Evolutionary conservation across 176 grass and related monocot species (phyloP).

Genomic region (Ananas comosus): DNA sequence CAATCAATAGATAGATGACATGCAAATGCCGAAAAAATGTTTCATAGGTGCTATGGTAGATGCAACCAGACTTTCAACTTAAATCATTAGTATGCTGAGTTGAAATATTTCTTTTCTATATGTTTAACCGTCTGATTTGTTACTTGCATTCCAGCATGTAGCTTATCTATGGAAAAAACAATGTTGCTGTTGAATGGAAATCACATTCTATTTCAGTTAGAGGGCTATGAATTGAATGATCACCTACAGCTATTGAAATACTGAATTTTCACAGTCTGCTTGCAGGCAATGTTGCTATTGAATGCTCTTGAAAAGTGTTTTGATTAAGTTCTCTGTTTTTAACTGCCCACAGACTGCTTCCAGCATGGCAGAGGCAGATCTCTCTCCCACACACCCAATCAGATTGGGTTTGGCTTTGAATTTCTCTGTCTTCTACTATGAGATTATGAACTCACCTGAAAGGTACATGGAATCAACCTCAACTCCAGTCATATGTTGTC

Average conservation of each 20-base stretch:
- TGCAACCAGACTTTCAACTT: too few relatives aligned
- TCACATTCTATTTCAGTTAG: too few relatives aligned
- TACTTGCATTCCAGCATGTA: too few relatives aligned
- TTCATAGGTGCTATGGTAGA: background rate
- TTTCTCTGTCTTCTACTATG: constrained; percentile 59
- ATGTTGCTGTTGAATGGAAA: too few relatives aligned
- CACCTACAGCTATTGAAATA: too few relatives aligned
- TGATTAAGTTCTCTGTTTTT: background rate
- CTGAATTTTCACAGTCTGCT: too few relatives aligned
- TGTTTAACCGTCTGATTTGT: too few relatives aligned
- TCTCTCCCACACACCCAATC: constrained; percentile 49
- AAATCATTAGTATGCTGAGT: too few relatives aligned
- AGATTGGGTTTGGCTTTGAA: constrained; percentile 53
- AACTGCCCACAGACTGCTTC: constrained; percentile 29
- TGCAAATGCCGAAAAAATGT: background rate
- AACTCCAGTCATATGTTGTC: background rate
- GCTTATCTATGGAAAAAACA: too few relatives aligned
- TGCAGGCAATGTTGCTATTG: too few relatives aligned
- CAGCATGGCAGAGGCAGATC: constrained; percentile 40
- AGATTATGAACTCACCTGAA: constrained; percentile 67
- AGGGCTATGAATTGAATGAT: too few relatives aligned
- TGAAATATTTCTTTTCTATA: too few relatives aligned
- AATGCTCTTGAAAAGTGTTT: background rate
- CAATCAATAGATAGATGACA: background rate
- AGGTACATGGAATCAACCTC: constrained; percentile 23